A percentile compares a stretch with the other conserved stretches of the same genome.
Evolutionary conservation across 2,329 filamentous ascomycete genomes (phyloP).

Genomic region (Epichloe gansuensis): DNA sequence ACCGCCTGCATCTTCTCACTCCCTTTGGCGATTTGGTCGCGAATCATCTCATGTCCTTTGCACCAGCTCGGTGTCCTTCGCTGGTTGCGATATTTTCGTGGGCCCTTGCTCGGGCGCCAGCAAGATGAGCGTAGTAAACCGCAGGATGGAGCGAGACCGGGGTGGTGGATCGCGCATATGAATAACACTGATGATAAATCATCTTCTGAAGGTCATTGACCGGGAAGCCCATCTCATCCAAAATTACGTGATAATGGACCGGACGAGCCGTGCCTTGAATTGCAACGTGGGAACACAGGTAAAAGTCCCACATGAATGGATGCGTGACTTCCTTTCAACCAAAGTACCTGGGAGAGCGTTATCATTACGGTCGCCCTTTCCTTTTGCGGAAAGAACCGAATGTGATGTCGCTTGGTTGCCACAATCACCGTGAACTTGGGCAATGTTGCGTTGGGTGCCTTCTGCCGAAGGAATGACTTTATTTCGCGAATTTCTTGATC

Average conservation of each 20-base stretch:
- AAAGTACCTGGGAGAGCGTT: slow-evolving; percentile 81
- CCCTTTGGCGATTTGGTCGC: slow-evolving; percentile 29
- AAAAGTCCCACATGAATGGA: slow-evolving; percentile 85
- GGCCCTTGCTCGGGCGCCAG: slow-evolving; percentile 63
- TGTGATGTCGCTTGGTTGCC: slow-evolving; percentile 87
- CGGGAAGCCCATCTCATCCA: slow-evolving; percentile 62
- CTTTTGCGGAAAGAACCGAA: slow-evolving; percentile 74
- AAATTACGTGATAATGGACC: slow-evolving; percentile 80
- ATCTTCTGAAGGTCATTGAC: slow-evolving; percentile 68
- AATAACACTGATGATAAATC: slow-evolving; percentile 91
- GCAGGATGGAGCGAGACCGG: slow-evolving; percentile 82
- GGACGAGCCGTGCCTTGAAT: slow-evolving; percentile 92
- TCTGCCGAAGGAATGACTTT: slow-evolving; percentile 42
- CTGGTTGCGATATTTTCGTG: slow-evolving; percentile 49
- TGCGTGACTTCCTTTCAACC: slow-evolving; percentile 80
- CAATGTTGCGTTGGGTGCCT: slow-evolving; percentile 20
- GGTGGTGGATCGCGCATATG: slow-evolving; percentile 84
- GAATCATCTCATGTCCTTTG: slow-evolving; percentile 30
- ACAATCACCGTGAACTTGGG: slow-evolving; percentile 76
- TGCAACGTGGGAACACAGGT: slow-evolving; percentile 49
- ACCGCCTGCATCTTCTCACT: slow-evolving; percentile 8
- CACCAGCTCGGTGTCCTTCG: slow-evolving; percentile 30
- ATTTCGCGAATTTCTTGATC: slow-evolving; percentile 65
- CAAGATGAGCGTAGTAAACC: slow-evolving; percentile 91
- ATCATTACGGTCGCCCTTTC: slow-evolving; percentile 55